Evolutionary conservation across 2,329 filamentous ascomycete species (phyloP), one percentile per base, ranked within the genome.

Genomic region (Sporothrix pallida): DNA sequence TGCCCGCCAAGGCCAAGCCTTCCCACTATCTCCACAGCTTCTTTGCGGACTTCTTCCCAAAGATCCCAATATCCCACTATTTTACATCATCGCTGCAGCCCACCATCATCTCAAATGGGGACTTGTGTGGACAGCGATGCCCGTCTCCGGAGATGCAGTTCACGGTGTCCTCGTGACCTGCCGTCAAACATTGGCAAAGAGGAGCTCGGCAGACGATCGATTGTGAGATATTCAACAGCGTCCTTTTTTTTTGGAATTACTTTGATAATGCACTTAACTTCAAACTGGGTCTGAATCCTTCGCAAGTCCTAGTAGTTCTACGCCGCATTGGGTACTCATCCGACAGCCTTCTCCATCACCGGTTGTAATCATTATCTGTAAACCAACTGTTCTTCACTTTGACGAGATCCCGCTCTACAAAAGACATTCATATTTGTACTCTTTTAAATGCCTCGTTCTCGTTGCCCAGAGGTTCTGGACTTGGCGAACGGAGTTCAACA

Each of bases 1-100:
- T 67, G 62, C 48, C n/a, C 62, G 62, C 62, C 62, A 67, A 48
- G 62, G 62, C 62, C 42, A 67, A 48, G 42, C 42, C 62, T 48
- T 67, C n/a, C 26, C 26, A 37, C 26, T 7, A 60, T 37, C 23
- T 37, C 56, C 56, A 60, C 56, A 37, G 31, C 31, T 37, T 37
- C 31, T 37, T 37, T 37, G 31, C 2, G 31, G 4, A 42, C 26
- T 37, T 60, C 31, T 17, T 12, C 46, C 26, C 12, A 5, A 26
- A 44, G 0, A 67, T 48, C 26, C 12, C 6, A 44, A 44, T 1
- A 67, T 13, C 42, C 42, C 20, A 23, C 37, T 31, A 20, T 52
- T 62, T 37, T 12, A 37, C 46, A 68, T 31, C 65, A 68, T 52
- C 23, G 23, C 9, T 52, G 65, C 65, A 50, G 48, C 15, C 23